Evolutionary conservation across 192 early-diverging fungal species (phyloP).

Genomic region (Thamnidium elegans): DNA sequence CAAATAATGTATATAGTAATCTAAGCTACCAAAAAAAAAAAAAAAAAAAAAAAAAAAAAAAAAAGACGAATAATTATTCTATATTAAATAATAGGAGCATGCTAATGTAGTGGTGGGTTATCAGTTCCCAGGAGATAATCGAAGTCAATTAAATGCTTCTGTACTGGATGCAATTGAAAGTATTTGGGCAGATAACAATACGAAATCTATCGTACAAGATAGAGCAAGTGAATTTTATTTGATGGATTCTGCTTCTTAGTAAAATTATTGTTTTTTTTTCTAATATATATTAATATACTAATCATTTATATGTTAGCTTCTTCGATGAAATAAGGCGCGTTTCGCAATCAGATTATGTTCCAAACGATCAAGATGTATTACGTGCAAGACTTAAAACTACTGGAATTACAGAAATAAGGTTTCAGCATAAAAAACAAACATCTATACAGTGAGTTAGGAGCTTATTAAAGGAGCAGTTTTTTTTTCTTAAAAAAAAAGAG

Average conservation of each 20-base stretch:
- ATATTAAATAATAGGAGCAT: neutral
- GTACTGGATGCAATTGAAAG: conserved; percentile 68
- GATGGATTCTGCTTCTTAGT: conserved; percentile 92
- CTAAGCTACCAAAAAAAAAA: conserved; percentile 5
- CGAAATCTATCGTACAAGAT: conserved; percentile 61
- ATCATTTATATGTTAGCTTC: conserved; percentile 56
- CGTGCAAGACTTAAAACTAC: conserved; percentile 94
- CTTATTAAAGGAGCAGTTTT: conserved; percentile 9
- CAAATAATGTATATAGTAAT: conserved; percentile 46
- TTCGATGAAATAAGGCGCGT: conserved; percentile 89
- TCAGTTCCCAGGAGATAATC: conserved; percentile 38
- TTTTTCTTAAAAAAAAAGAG: conserved; percentile 8
- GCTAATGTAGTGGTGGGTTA: neutral
- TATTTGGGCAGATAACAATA: conserved; percentile 71
- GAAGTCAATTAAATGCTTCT: conserved; percentile 55
- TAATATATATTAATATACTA: neutral
- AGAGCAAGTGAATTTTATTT: conserved; percentile 78
- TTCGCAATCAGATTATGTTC: conserved; percentile 76
- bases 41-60: too few species aligned
- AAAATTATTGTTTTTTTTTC: conserved; percentile 13
- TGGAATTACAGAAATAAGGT: conserved; percentile 95
- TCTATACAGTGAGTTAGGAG: conserved; percentile 66
- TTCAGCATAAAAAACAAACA: conserved; percentile 80
- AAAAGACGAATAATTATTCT: neutral
- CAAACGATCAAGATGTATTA: conserved; percentile 91